Evolutionary conservation across 768 basidiomycete species (phyloP), one percentile per base, ranked within the genome.

Genomic region (Hydnomerulius pinastri): DNA sequence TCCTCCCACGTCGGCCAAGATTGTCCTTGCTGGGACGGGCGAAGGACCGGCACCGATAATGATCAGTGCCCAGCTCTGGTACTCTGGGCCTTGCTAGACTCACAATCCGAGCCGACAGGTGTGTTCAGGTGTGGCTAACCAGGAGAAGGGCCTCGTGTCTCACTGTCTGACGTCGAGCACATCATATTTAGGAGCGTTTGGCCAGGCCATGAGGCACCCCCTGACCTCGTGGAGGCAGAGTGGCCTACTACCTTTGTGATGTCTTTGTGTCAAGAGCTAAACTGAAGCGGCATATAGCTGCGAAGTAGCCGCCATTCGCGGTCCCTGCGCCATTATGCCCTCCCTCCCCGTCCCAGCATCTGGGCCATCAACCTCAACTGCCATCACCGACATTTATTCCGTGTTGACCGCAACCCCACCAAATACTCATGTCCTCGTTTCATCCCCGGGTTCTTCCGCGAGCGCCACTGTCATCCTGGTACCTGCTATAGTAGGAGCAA

Each of bases 401-500:
- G n/a, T n/a, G n/a, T n/a, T n/a, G n/a, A n/a, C n/a, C n/a, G n/a
- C n/a, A n/a, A n/a, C n/a, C n/a, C n/a, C n/a, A n/a, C n/a, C n/a
- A n/a, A n/a, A n/a, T n/a, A n/a, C n/a, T n/a, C n/a, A 43, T 29
- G 37, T 38, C 18, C 18, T 33, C 18, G 15, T 25, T 17, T 17
- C 33, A 5, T 37, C 45, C 18, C 10, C 33, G 33, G 42, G 30
- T 27, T 43, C 3, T 15, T 32, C 25, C 21, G 17, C 36, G 11
- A 20, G 30, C 15, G 18, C 38, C 17, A 3, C 30, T 41, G 8
- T 56, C 29, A 54, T 81, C 6, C 81, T 81, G 7, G 60, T 82
- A 9, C 75, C 61, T 10, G 75, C 78, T 10, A 77, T 84, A 52
- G 77, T 69, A 6, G 80, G 80, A 6, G 81, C 81, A 8, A 66